Conservation (phyloP, 495 filamentous ascomycete species). For the Neurospora cerealis region DNA sequence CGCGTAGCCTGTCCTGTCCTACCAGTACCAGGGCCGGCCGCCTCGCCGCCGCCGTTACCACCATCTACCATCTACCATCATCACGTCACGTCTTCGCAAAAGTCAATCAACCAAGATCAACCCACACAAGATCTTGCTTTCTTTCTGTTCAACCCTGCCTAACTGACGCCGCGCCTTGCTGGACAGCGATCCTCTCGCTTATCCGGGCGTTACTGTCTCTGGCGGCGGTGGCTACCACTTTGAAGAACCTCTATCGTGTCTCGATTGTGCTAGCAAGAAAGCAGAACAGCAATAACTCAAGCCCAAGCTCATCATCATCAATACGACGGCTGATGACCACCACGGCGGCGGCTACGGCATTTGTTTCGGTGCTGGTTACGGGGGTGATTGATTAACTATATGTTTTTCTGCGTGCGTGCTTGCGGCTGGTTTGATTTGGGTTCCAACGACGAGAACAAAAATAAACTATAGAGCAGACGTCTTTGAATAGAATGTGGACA, state of each 20-base stretch:
- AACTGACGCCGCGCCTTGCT: background rate
- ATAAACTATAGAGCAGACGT: background rate
- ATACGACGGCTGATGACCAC: background rate
- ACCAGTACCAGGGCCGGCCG: background rate
- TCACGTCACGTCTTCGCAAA: no score
- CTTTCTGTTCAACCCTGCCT: background rate
- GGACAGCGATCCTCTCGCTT: background rate
- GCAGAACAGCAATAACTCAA: background rate
- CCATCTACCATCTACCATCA: background rate
- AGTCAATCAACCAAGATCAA: background rate
- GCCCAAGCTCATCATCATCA: background rate
- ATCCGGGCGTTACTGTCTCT: background rate
- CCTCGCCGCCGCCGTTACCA: background rate
- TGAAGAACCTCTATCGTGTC: background rate
- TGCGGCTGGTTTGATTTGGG: background rate
- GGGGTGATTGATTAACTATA: background rate
- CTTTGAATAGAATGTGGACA: background rate
- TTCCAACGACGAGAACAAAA: no score
- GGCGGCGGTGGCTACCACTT: background rate
- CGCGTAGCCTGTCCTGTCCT: slow-evolving; percentile 8
- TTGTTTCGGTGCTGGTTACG: background rate
- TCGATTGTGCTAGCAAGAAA: background rate
- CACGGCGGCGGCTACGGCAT: background rate
- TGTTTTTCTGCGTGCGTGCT: background rate
- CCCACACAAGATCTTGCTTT: background rate